Base-by-base conservation (phyloP, 176 grass and related monocot genomes). In the Ampelocalamus luodianensis region DNA sequence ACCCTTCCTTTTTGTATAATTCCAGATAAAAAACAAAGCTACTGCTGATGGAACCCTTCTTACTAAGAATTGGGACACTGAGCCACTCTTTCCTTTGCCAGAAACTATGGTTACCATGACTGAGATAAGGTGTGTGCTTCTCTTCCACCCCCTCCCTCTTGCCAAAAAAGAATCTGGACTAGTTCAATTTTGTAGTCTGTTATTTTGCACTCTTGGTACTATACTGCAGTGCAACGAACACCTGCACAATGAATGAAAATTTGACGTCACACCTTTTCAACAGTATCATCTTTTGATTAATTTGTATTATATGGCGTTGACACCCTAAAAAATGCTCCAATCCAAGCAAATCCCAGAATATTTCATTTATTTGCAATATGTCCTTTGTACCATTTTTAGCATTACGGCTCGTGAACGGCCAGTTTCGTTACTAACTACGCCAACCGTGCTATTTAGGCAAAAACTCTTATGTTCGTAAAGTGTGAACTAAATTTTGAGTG, bases 11-110 rank as follows among this genome's bases (percentile, higher is more conserved):
- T 73, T 50, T 55, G 5, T 55, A 34, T 86, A 34, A 80, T 76
- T 90, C 43, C 87, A 95, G 96, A 77, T 95, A 4, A 87, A 77
- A 45, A 92, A 56, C 78, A 95, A 94, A 62, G 89, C 91, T 66
- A 71, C 83, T 67, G 72, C 77, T 36, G 93, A 98, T 78, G 93
- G 88, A 83, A 98, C 89, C 29, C 64, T 98, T 83, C 91, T 87
- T 87, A 92, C 93, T 44, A 98, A 87, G 88, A 95, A 95, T 38
- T 98, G 96, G 96, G 93, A 98, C 80, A 91, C 84, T 49, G 96
- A 98, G 59, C 91, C 93, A 24, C 86, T 98, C 49, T 89, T 98
- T 77, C 73, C 91, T 51, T 85, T 98, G 90, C 83, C 85, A 86
- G 82, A 77, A 60, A 89, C 39, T 79, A 54, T 39, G 62, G 29